These are phyloP conservation scores for Diphasiastrum complanatum DNA, from an alignment of 83 land plant genomes.

Conservation along the genomic window DNA sequence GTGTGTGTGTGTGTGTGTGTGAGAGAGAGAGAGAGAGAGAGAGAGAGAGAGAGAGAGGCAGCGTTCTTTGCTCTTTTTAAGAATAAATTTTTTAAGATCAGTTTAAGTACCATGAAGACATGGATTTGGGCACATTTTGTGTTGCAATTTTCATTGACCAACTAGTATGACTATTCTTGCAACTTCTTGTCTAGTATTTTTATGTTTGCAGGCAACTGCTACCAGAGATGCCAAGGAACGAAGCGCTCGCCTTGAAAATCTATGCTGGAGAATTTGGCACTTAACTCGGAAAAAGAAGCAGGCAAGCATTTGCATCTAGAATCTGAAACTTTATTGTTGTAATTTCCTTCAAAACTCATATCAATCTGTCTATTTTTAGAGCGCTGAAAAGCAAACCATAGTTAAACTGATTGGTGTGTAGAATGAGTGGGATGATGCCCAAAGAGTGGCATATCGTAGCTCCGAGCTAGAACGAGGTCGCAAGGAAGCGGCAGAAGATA, in stretches of 20 bases:
- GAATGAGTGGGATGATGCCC: constrained; percentile 48
- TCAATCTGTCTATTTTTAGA: too few species aligned
- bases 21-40: too few species aligned
- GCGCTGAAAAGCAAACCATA: neutral
- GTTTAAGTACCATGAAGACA: too few species aligned
- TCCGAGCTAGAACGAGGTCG: constrained; percentile 45
- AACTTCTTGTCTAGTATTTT: neutral
- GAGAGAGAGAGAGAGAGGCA: too few species aligned
- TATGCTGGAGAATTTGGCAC: constrained; percentile 97
- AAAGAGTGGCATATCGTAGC: constrained; percentile 30
- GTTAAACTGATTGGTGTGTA: neutral
- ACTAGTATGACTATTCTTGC: neutral
- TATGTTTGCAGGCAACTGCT: constrained; percentile 58
- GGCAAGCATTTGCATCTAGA: too few species aligned
- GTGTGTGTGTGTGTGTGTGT: too few species aligned
- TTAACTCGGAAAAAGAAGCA: constrained; percentile 81
- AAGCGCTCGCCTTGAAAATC: constrained; percentile 69
- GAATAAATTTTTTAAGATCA: too few species aligned
- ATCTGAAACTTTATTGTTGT: too few species aligned
- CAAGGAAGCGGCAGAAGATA: constrained; percentile 42
- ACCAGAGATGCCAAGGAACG: constrained; percentile 79
- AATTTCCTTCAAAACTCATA: too few species aligned
- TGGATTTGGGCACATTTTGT: too few species aligned
- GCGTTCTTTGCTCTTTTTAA: too few species aligned
- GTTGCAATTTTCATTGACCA: too few species aligned